These are phyloP conservation scores for Pisolithus orientalis DNA, from an alignment of 768 basidiomycete genomes.

Conservation along the genomic window DNA sequence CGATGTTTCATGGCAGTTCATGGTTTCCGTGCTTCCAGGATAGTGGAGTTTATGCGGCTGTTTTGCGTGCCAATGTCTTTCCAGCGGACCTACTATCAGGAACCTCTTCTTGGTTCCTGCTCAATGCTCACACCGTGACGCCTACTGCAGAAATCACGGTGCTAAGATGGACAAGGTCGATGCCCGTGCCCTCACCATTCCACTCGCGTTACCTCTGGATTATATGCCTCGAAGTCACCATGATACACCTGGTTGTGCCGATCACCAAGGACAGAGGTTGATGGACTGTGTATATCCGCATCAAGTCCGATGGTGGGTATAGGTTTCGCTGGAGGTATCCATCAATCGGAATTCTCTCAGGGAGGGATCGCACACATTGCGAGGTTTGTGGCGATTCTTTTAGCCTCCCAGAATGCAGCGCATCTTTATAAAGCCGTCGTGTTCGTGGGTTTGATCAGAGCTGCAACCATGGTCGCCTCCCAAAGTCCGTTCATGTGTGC, in stretches of 20 bases:
- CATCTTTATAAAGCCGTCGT: not conserved
- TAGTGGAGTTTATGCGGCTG: conserved; percentile 24
- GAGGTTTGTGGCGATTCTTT: not conserved
- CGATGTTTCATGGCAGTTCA: not conserved
- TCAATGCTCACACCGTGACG: no score
- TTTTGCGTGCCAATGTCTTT: conserved; percentile 1
- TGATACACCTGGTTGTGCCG: no score
- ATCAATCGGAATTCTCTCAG: not conserved
- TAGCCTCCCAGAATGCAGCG: not conserved
- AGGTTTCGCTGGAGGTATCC: not conserved
- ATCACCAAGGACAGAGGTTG: not conserved
- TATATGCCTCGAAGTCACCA: not conserved
- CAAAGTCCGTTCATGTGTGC: conserved; percentile 5
- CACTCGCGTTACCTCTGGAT: not conserved
- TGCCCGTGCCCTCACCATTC: not conserved
- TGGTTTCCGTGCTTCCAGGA: not conserved
- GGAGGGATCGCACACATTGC: not conserved
- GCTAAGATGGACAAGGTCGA: no score
- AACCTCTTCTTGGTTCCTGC: not conserved
- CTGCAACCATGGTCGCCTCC: conserved; percentile 12
- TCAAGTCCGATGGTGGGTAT: conserved; percentile 12
- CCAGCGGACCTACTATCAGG: not conserved
- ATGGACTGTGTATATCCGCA: conserved; percentile 11
- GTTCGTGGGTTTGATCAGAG: not conserved
- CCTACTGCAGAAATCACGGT: no score